Evolutionary conservation across 768 basidiomycete genomes (phyloP).

Genomic region (Suillus sp.): DNA sequence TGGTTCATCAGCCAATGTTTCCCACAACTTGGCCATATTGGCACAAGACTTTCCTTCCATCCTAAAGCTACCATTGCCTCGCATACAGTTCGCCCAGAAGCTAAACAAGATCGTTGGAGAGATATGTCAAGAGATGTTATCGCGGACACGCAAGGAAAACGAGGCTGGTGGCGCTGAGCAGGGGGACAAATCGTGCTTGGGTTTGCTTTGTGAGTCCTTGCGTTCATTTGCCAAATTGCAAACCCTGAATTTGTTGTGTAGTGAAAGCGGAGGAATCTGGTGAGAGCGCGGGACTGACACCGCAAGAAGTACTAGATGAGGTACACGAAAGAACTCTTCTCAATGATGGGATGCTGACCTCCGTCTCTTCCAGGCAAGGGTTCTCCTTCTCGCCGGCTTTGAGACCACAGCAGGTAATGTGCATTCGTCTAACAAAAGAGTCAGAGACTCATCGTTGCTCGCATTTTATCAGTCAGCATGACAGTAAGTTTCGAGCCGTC

Average conservation of each 20-base stretch:
- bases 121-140: conserved; percentile 37
- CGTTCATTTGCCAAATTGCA: neutral
- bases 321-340: neutral
- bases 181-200: conserved; percentile 4
- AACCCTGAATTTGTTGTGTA: neutral
- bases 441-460: neutral
- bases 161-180: conserved; percentile 27
- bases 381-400: conserved; percentile 19
- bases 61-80: conserved; percentile 33
- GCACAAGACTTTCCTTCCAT: conserved; percentile 33
- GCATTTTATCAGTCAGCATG: conserved; percentile 9
- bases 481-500: conserved; percentile 8
- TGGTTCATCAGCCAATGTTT: conserved; percentile 17
- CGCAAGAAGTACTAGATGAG: neutral
- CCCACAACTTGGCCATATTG: conserved; percentile 20
- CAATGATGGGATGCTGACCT: neutral
- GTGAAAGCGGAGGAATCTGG: conserved; percentile 5
- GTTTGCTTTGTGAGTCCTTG: neutral
- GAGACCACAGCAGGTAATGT: conserved; percentile 30
- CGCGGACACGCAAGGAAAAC: conserved; percentile 36
- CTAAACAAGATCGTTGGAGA: conserved; percentile 35
- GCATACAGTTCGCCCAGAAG: conserved; percentile 24
- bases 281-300: neutral
- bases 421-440: neutral
- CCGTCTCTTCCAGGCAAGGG: conserved; percentile 15